Percentiles rank a stretch among this genome's conserved stretches.
Evolutionary conservation across 2,329 filamentous ascomycete species (phyloP).

Genomic region (Leptographium procerum): DNA sequence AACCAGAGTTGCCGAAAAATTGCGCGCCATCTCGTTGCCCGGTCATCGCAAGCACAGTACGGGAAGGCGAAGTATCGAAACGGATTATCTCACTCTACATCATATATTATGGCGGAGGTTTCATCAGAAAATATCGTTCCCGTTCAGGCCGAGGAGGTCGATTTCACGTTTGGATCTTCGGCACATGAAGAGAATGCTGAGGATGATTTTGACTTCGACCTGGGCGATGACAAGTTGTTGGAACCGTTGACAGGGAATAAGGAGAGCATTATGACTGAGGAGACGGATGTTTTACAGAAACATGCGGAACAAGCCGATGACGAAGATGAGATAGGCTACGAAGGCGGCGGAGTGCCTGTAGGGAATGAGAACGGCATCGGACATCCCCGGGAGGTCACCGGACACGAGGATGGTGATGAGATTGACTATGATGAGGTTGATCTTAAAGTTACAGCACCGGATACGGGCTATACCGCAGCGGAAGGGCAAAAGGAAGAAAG

Average conservation of each 20-base stretch:
- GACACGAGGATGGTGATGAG: slow-evolving; percentile 20
- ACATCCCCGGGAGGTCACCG: slow-evolving; percentile 6
- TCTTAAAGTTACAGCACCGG: not conserved
- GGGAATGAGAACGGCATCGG: not conserved
- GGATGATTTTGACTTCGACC: slow-evolving; percentile 22
- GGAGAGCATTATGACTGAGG: not conserved
- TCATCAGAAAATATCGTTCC: slow-evolving; percentile 5
- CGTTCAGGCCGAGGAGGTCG: slow-evolving; percentile 12
- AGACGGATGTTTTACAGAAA: not conserved
- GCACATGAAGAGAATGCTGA: slow-evolving; percentile 10
- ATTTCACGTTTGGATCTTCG: slow-evolving; percentile 13
- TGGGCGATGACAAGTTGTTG: slow-evolving; percentile 14
- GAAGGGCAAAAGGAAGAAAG: not conserved
- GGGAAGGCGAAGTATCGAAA: not conserved
- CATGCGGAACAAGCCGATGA: slow-evolving; percentile 2
- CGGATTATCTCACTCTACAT: not conserved
- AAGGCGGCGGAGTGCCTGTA: slow-evolving; percentile 3
- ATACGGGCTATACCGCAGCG: not conserved
- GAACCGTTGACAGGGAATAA: not conserved
- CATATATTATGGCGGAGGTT: slow-evolving; percentile 12
- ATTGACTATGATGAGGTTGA: slow-evolving; percentile 25
- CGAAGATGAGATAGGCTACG: slow-evolving; percentile 12
- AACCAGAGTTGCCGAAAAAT: not conserved
- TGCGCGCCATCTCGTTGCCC: not conserved
- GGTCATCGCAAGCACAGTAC: not conserved